Percentiles rank a stretch among this genome's conserved stretches.
Conservation (phyloP, 768 basidiomycete species). For the Leccinum barrowsii region DNA sequence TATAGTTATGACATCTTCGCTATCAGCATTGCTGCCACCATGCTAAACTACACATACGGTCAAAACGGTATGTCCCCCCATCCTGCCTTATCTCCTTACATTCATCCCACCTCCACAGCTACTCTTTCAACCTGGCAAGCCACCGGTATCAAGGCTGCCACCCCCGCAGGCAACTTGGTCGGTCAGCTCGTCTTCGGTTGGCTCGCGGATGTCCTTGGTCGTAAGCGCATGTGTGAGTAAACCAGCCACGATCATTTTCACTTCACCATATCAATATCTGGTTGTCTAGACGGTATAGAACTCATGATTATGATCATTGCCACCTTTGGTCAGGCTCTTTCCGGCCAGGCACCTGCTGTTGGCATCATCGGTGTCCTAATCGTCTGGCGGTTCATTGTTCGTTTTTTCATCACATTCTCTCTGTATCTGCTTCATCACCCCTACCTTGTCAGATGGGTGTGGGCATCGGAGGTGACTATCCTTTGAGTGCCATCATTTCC, state of each 20-base stretch:
- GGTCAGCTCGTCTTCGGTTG: conserved; percentile 80
- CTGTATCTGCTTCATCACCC: background rate
- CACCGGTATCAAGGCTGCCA: conserved; percentile 75
- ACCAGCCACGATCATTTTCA: background rate
- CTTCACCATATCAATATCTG: background rate
- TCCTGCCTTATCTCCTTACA: background rate
- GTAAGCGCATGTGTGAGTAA: conserved; percentile 74
- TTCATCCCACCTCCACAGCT: conserved; percentile 1
- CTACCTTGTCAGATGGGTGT: conserved; percentile 53
- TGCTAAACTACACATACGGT: conserved; percentile 79
- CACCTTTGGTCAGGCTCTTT: conserved; percentile 76
- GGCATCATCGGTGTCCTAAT: conserved; percentile 73
- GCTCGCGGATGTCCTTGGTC: conserved; percentile 73
- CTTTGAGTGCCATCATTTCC: conserved; percentile 79
- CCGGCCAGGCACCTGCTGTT: conserved; percentile 63
- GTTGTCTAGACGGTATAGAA: conserved; percentile 41
- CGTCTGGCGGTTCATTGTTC: conserved; percentile 77
- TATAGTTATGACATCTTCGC: conserved; percentile 77
- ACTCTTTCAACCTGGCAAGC: conserved; percentile 54
- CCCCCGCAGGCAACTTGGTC: conserved; percentile 69
- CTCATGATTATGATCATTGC: conserved; percentile 80
- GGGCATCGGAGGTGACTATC: conserved; percentile 90
- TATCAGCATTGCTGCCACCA: conserved; percentile 79
- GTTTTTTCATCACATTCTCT: conserved; percentile 9
- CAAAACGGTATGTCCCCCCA: conserved; percentile 23